Percentiles rank a stretch among this genome's conserved stretches.
Evolutionary conservation across 2,329 filamentous ascomycete species (phyloP).

Genomic region (Paecilomyces formosus): DNA sequence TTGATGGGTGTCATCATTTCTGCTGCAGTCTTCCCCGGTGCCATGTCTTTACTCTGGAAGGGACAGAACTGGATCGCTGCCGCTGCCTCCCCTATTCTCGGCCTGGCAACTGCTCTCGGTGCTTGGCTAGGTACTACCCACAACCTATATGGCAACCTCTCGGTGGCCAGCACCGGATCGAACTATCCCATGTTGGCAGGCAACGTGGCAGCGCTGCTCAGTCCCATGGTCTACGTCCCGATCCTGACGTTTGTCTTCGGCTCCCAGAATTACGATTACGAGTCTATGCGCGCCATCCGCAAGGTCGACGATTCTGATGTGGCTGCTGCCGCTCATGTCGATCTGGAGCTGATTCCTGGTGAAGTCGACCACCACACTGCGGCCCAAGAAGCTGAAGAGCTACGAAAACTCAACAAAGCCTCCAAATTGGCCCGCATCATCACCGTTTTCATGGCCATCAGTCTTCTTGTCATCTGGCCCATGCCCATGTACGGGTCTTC

Average conservation of each 20-base stretch:
- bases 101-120: slow-evolving; percentile 60
- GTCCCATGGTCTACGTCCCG: slow-evolving; percentile 67
- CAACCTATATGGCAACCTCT: slow-evolving; percentile 60
- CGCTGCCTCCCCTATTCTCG: slow-evolving; percentile 60
- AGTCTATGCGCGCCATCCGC: slow-evolving; percentile 72
- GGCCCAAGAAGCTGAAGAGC: slow-evolving; percentile 28
- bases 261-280: slow-evolving; percentile 77
- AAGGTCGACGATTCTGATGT: slow-evolving; percentile 71
- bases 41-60: slow-evolving; percentile 72
- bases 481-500: slow-evolving; percentile 81
- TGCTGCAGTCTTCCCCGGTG: slow-evolving; percentile 73
- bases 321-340: slow-evolving; percentile 54
- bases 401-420: slow-evolving; percentile 44
- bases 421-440: slow-evolving; percentile 49
- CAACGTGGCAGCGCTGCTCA: slow-evolving; percentile 74
- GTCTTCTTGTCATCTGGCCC: slow-evolving; percentile 76
- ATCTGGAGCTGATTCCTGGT: slow-evolving; percentile 57
- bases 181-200: slow-evolving; percentile 85
- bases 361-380: slow-evolving; percentile 29
- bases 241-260: slow-evolving; percentile 64
- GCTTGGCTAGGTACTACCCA: slow-evolving; percentile 74
- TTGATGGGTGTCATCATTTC: slow-evolving; percentile 91
- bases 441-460: slow-evolving; percentile 59
- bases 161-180: slow-evolving; percentile 68
- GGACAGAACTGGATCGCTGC: slow-evolving; percentile 72